Conservation (phyloP, 2,329 filamentous ascomycete species). For the Botrytis paeoniae region DNA sequence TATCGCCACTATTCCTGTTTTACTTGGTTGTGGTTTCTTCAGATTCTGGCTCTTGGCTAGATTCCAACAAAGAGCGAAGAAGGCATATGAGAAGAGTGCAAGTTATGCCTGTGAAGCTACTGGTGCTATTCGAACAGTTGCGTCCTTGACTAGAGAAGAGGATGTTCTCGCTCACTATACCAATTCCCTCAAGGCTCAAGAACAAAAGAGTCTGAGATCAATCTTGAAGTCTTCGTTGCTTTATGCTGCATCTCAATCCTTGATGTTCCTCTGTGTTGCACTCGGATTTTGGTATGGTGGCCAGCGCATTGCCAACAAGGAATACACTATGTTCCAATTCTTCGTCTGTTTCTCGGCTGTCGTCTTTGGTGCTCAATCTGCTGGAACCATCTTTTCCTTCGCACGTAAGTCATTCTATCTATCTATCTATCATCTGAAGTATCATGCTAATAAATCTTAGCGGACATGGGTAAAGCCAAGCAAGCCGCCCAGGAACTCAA, state of each 20-base stretch:
- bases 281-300: slow-evolving; percentile 94
- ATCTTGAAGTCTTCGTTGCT: slow-evolving; percentile 73
- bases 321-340: slow-evolving; percentile 82
- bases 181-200: slow-evolving; percentile 62
- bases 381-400: slow-evolving; percentile 84
- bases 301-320: slow-evolving; percentile 64
- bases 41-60: slow-evolving; percentile 80
- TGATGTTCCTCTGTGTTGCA: slow-evolving; percentile 80
- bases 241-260: slow-evolving; percentile 80
- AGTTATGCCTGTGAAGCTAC: slow-evolving; percentile 91
- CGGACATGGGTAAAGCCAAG: slow-evolving; percentile 91
- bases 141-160: slow-evolving; percentile 79
- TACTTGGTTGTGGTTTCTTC: slow-evolving; percentile 80
- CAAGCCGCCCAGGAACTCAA: slow-evolving; percentile 79
- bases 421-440: neutral
- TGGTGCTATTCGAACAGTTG: slow-evolving; percentile 89
- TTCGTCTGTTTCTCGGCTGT: slow-evolving; percentile 87
- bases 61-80: slow-evolving; percentile 76
- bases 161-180: slow-evolving; percentile 76
- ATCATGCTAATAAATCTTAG: slow-evolving; percentile 27
- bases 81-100: slow-evolving; percentile 75
- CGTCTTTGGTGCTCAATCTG: slow-evolving; percentile 89
- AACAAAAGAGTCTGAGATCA: slow-evolving; percentile 65
- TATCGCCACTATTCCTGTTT: slow-evolving; percentile 71
- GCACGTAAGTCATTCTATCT: slow-evolving; percentile 47